Conservation (phyloP, 2,329 filamentous ascomycete species). For the Trichothecium sympodiale region DNA sequence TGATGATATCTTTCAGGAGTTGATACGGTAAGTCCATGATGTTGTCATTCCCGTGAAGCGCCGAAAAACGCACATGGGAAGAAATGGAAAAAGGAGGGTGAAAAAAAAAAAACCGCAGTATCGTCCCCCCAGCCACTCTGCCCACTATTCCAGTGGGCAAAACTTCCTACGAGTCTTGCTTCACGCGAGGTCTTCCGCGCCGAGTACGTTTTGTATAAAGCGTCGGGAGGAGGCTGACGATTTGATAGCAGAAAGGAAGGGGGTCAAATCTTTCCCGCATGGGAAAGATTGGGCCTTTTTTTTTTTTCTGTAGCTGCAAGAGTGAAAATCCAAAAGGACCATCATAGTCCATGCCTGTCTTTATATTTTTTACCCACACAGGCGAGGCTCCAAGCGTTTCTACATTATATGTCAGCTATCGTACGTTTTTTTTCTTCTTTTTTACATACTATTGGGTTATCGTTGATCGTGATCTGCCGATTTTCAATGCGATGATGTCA, state of each 20-base stretch:
- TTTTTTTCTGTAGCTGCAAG: conserved; percentile 25
- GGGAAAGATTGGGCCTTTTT: conserved; percentile 1
- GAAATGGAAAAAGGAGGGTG: no score
- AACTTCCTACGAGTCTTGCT: conserved; percentile 20
- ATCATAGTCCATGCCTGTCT: conserved; percentile 43
- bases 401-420: conserved; percentile 26
- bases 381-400: conserved; percentile 42
- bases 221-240: conserved; percentile 24
- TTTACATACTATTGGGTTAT: no score
- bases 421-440: background rate
- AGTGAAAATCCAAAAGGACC: conserved; percentile 29
- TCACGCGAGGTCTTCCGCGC: conserved; percentile 20
- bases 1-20: no score
- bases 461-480: no score
- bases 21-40: no score
- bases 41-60: no score
- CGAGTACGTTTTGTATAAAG: conserved; percentile 23
- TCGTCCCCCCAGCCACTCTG: conserved; percentile 19
- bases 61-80: no score
- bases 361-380: conserved; percentile 19
- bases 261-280: background rate
- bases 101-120: conserved; percentile 11
- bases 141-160: background rate
- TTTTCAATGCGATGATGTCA: background rate
- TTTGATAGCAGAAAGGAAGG: background rate